Evolutionary conservation across 768 basidiomycete species (phyloP).

Genomic region (Gelatoporia subvermispora): DNA sequence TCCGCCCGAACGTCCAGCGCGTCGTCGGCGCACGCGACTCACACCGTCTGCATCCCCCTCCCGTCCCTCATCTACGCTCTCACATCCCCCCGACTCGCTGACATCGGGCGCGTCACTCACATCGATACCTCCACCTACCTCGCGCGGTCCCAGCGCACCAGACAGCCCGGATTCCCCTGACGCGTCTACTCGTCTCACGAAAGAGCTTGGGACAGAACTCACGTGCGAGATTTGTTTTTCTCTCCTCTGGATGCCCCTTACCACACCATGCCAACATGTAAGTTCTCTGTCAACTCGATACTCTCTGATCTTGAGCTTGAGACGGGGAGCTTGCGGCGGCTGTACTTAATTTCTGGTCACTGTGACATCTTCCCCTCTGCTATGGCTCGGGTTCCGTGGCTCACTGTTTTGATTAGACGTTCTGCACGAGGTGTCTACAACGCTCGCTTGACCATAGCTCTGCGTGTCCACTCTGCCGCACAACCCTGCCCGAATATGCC

Average conservation of each 20-base stretch:
- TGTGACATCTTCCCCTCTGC: neutral
- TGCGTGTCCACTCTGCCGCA: slow-evolving; percentile 83
- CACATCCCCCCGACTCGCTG: slow-evolving; percentile 23
- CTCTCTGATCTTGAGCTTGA: slow-evolving; percentile 2
- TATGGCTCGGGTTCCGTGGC: neutral
- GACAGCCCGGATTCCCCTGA: slow-evolving; percentile 14
- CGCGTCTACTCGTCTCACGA: slow-evolving; percentile 42
- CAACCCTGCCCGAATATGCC: slow-evolving; percentile 65
- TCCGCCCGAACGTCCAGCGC: neutral
- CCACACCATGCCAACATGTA: slow-evolving; percentile 94
- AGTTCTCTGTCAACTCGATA: slow-evolving; percentile 21
- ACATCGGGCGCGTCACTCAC: slow-evolving; percentile 22
- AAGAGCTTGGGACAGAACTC: slow-evolving; percentile 63
- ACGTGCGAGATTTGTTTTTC: slow-evolving; percentile 90
- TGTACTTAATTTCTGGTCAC: slow-evolving; percentile 7
- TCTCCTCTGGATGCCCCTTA: slow-evolving; percentile 80
- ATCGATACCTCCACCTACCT: slow-evolving; percentile 24
- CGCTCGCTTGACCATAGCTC: slow-evolving; percentile 83
- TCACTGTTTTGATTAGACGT: slow-evolving; percentile 52
- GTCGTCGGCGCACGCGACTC: neutral
- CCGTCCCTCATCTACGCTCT: slow-evolving; percentile 9
- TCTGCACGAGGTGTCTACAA: slow-evolving; percentile 85
- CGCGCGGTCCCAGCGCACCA: slow-evolving; percentile 26
- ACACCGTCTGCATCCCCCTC: slow-evolving; percentile 5
- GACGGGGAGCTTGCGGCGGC: too few relatives aligned